Percentiles rank a stretch among this genome's conserved stretches.
Evolutionary conservation across 2,329 filamentous ascomycete genomes (phyloP).

Genomic region (Catunica adiposa): DNA sequence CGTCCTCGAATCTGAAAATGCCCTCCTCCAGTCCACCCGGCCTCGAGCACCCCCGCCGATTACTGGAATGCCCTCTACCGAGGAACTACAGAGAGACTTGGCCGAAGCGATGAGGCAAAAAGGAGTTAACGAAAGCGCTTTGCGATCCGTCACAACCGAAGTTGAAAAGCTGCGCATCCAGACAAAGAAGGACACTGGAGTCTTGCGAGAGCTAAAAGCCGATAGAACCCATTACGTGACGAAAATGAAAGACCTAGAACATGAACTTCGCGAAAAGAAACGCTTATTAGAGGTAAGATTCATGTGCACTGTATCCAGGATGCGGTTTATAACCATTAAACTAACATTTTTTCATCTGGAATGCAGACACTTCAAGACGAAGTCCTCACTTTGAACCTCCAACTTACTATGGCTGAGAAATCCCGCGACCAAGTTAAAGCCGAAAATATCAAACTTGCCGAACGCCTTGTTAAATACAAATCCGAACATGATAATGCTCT

Average conservation of each 20-base stretch:
- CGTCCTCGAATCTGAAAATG: conserved; percentile 42
- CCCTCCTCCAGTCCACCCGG: conserved; percentile 20
- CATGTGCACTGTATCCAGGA: neutral
- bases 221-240: conserved; percentile 46
- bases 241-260: conserved; percentile 62
- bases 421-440: conserved; percentile 52
- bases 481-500: conserved; percentile 55
- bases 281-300: conserved; percentile 54
- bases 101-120: conserved; percentile 62
- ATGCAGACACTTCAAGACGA: conserved; percentile 90
- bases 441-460: conserved; percentile 80
- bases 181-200: conserved; percentile 40
- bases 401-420: conserved; percentile 74
- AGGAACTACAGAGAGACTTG: conserved; percentile 51
- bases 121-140: conserved; percentile 45
- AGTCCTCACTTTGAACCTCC: conserved; percentile 69
- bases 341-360: too few species aligned
- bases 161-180: conserved; percentile 45
- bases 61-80: conserved; percentile 10
- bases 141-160: conserved; percentile 47
- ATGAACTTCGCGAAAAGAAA: conserved; percentile 70
- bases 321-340: too few species aligned
- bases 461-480: conserved; percentile 80
- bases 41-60: conserved; percentile 15
- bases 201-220: conserved; percentile 43